Base-by-base conservation (phyloP, 495 filamentous ascomycete species). In the Neurospora sp. region DNA sequence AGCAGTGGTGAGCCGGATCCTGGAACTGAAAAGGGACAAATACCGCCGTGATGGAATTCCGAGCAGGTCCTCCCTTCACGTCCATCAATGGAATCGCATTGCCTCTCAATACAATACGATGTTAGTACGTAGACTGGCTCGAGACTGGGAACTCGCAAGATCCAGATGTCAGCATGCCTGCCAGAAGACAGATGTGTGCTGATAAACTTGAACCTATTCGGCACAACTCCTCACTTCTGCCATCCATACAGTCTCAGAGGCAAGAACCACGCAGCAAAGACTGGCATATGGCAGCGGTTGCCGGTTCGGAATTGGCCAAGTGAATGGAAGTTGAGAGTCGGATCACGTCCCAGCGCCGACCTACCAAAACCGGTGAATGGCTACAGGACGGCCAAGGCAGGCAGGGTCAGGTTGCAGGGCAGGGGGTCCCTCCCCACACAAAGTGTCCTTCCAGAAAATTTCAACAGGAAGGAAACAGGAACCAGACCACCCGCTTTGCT, bases 381-480 rank as follows among this genome's bases (percentile, higher is more conserved):
- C 42, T n/a, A 43, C 42, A 54, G 24, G n/a, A 13, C 21, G 24
- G 48, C 54, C 28, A 62, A 62, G 54, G 28, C 54, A 62, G 54
- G 54, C 54, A 66, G 54, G 54, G 54, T 66, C 54, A 66, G 54
- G 28, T 9, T 15, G 13, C 54, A 66, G 28, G 28, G 28, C 78
- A 78, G 76, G 78, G 79, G 72, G 75, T 74, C 76, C 54, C 15
- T 66, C 54, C 75, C 79, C 79, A 79, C 79, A 73, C 76, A 75
- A 75, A 71, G 62, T 71, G 59, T 72, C 76, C 74, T 69, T 73
- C 72, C 71, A 75, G 78, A 81, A 80, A 81, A 81, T 75, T 80
- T 81, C 77, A 80, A 79, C 69, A 19, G 54, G 28, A 66, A 28
- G 54, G 54, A 66, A 66, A 66, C 54, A 66, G 54, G 54, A 66